These are phyloP conservation scores for Diaporthe vaccinii DNA, from an alignment of 2,329 filamentous ascomycete genomes.

Conservation along the genomic window DNA sequence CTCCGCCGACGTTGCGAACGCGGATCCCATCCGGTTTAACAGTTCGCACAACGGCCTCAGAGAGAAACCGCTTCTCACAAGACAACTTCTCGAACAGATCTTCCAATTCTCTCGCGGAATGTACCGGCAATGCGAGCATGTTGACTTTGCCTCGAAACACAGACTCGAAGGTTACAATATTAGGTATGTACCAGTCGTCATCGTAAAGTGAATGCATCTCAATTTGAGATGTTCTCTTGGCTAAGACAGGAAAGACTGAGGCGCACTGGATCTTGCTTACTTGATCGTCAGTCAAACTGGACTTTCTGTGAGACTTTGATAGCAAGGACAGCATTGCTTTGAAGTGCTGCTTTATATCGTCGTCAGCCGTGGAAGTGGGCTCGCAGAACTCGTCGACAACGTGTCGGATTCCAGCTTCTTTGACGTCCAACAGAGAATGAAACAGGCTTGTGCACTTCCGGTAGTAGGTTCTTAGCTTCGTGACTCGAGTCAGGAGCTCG, in stretches of 20 bases:
- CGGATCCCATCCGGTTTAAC: not conserved
- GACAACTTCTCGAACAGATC: not conserved
- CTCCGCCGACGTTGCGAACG: not conserved
- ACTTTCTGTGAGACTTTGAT: not conserved
- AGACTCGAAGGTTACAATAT: not conserved
- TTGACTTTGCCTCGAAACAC: not conserved
- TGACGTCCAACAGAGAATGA: not conserved
- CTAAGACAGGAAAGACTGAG: not conserved
- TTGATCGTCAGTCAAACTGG: not conserved
- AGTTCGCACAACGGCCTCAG: not conserved
- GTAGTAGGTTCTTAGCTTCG: not conserved
- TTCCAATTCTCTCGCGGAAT: not conserved
- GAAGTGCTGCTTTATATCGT: not conserved
- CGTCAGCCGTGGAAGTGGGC: not conserved
- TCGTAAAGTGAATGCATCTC: not conserved
- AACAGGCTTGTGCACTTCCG: not conserved
- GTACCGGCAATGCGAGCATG: constrained; percentile 1
- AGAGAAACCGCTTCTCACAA: not conserved
- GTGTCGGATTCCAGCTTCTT: not conserved
- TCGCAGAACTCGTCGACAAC: not conserved
- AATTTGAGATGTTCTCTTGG: not conserved
- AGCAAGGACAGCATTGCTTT: not conserved
- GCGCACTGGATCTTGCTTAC: not conserved
- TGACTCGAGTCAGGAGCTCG: not conserved
- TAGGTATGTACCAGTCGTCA: not conserved